These are phyloP conservation scores for Nidularia pulvinata DNA, from an alignment of 768 basidiomycete genomes.

Conservation along the genomic window DNA sequence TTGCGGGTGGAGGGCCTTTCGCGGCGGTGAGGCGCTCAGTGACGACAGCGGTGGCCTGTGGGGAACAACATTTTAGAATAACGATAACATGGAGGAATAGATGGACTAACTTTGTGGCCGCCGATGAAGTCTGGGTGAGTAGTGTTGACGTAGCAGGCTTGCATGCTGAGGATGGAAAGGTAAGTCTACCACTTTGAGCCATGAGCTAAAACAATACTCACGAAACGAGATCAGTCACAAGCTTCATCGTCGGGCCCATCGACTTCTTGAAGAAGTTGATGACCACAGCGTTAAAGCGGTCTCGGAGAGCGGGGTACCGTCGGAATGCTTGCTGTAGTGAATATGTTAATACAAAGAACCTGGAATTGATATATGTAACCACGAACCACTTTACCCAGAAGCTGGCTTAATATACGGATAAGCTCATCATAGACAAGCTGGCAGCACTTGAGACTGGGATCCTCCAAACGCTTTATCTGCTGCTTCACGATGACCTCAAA, in stretches of 20 bases:
- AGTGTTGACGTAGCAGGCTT: constrained; percentile 98
- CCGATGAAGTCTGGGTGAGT: constrained; percentile 99
- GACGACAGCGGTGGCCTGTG: constrained; percentile 86
- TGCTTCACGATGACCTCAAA: constrained; percentile 99
- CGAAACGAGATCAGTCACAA: constrained; percentile 92
- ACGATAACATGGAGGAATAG: constrained; percentile 2
- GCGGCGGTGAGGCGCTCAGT: constrained; percentile 79
- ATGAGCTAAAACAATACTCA: constrained; percentile 35
- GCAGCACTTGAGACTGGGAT: constrained; percentile 92
- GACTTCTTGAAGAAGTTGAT: constrained; percentile 96
- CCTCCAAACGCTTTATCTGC: constrained; percentile 96
- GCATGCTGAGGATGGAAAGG: constrained; percentile 62
- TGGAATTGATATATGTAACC: too few species aligned
- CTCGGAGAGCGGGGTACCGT: constrained; percentile 94
- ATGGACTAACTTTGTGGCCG: constrained; percentile 74
- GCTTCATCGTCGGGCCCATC: constrained; percentile 94
- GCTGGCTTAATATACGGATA: constrained; percentile 91
- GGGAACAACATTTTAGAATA: too few species aligned
- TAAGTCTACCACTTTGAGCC: constrained; percentile 2
- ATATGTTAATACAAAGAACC: too few species aligned
- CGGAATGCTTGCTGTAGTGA: constrained; percentile 91
- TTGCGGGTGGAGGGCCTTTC: constrained; percentile 59
- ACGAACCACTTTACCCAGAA: constrained; percentile 87
- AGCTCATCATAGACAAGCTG: constrained; percentile 97
- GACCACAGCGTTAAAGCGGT: constrained; percentile 94